Base-by-base conservation (phyloP, 2,329 filamentous ascomycete species). In the Alternaria gansuensis region DNA sequence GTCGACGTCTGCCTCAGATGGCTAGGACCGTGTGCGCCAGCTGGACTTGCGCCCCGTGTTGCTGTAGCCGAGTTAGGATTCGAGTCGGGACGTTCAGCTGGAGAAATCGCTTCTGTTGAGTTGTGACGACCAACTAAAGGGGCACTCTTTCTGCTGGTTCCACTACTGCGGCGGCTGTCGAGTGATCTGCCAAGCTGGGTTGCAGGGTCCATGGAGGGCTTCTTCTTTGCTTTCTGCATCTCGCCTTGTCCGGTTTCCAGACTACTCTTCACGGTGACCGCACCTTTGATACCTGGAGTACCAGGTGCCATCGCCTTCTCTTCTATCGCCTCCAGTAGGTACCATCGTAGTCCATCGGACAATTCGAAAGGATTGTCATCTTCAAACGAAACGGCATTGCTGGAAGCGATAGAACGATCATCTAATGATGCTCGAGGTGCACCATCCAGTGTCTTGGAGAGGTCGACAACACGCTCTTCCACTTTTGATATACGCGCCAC, bases 311-410 rank as follows among this genome's bases (percentile, higher is more conserved):
- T 93, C 0, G 92, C 88, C 73, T 97, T 97, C 78, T 99, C 95
- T 78, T 99, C 95, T 2, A 87, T 85, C 0, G 95, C 95, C 74
- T 99, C 94, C 34, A 99, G 89, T 5, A 99, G 85, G 78, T 97
- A 98, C 95, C 95, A 99, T 33, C 94, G 88, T 46, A 99, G 81
- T 3, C 95, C 95, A 70, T 99, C 95, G 0, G 93, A 97, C 11
- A 99, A 84, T 70, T 97, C 93, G 76, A 99, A 99, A 0, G 95
- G 95, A 72, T 99, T 99, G 65, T 98, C 95, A 63, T 97, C 93
- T 65, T 96, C 92, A 21, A 87, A 79, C 1, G 85, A 88, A 5
- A 77, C 64, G 11, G 76, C 78, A 17, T 80, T 83, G 59, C 86
- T 86, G 64, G 85, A 87, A 14, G 80, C 81, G 36, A 83, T 74